These are phyloP conservation scores for Spergularia marina DNA, from an alignment of 148 eudicot species.

Conservation along the genomic window DNA sequence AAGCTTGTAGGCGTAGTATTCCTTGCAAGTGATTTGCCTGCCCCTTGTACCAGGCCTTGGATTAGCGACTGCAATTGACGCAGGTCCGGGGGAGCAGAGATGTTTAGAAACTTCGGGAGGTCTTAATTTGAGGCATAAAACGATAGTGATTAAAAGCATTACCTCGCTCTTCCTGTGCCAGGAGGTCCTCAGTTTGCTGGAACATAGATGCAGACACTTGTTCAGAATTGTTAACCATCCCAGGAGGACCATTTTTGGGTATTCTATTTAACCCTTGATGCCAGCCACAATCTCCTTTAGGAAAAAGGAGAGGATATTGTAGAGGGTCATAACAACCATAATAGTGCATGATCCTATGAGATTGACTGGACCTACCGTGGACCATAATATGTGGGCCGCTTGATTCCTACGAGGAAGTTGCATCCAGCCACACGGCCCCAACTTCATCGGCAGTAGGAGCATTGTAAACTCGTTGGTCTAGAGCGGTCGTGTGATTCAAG, in stretches of 20 bases:
- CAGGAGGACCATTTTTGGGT: no score
- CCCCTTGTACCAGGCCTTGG: not conserved
- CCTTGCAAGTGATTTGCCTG: not conserved
- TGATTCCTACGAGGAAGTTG: not conserved
- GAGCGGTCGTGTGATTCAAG: not conserved
- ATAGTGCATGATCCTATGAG: not conserved
- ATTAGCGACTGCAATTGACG: not conserved
- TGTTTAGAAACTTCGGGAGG: no score
- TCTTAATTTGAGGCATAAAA: no score
- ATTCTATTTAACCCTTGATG: not conserved
- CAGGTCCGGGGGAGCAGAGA: no score
- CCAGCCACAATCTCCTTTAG: not conserved
- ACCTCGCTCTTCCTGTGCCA: no score
- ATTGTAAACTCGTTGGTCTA: conserved; percentile 6
- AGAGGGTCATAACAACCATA: conserved; percentile 12
- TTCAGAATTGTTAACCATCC: no score
- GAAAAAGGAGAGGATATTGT: not conserved
- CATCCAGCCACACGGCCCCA: not conserved
- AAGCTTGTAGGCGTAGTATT: conserved; percentile 6
- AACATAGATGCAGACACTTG: no score
- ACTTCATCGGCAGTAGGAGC: conserved; percentile 7
- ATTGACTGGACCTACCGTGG: not conserved
- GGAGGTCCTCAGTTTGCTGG: not conserved
- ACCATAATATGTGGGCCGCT: not conserved
- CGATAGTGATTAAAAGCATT: no score